These are phyloP conservation scores for Neostapfia colusana DNA, from an alignment of 176 grass and related monocot genomes.

Conservation along the genomic window DNA sequence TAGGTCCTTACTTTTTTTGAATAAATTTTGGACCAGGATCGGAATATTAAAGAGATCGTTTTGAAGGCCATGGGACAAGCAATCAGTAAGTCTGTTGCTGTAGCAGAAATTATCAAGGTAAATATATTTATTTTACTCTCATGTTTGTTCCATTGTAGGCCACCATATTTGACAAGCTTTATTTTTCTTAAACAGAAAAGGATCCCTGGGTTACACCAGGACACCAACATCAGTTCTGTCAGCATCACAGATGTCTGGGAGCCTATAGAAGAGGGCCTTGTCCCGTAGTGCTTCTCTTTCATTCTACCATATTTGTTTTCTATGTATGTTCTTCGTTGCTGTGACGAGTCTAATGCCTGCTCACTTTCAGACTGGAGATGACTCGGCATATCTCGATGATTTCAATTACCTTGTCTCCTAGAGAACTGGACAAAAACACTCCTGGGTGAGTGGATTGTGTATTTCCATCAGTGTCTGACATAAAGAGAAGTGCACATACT, in stretches of 20 bases:
- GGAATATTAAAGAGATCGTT: conserved; percentile 77
- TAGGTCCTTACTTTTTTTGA: background rate
- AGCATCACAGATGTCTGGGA: conserved; percentile 97
- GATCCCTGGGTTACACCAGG: conserved; percentile 72
- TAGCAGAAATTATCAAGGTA: conserved; percentile 97
- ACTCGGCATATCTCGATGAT: conserved; percentile 94
- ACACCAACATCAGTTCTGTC: conserved; percentile 79
- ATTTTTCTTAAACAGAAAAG: conserved; percentile 68
- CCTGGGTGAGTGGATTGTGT: conserved; percentile 61
- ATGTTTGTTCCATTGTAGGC: conserved; percentile 16
- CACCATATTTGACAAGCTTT: conserved; percentile 30
- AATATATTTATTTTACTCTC: background rate
- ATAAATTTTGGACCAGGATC: conserved; percentile 56
- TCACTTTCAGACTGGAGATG: conserved; percentile 65
- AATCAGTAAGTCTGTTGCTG: conserved; percentile 85
- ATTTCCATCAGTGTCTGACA: background rate
- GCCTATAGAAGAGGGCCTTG: conserved; percentile 97
- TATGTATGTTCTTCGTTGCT: background rate
- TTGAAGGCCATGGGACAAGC: conserved; percentile 98
- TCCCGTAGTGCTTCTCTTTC: conserved; percentile 58
- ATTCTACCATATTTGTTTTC: conserved; percentile 26
- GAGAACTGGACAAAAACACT: conserved; percentile 64
- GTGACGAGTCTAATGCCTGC: conserved; percentile 16
- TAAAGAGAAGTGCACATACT: background rate
- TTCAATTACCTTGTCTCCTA: conserved; percentile 79